A percentile compares a stretch with the other conserved stretches of the same genome.
phyloP scores from a whole-genome alignment of 768 basidiomycete species.

The Rhodosporidiobolus odoratus region DNA sequence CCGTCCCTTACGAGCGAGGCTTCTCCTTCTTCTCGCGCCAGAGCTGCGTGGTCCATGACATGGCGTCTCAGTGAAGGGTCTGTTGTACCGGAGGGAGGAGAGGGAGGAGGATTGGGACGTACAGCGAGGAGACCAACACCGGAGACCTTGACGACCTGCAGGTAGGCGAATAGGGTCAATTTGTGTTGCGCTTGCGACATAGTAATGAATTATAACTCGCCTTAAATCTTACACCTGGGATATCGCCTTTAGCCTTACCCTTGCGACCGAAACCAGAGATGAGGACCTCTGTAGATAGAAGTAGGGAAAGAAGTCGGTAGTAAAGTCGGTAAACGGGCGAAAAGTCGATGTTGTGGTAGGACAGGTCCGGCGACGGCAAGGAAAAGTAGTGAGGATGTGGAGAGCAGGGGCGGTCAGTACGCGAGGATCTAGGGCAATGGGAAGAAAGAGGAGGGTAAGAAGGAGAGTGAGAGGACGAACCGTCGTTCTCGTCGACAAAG shows the following conservation, averaged over 20 bases:
- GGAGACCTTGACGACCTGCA: conserved; percentile 99
- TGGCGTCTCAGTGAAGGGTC: too few species aligned
- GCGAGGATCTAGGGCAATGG: not conserved
- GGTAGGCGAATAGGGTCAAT: too few species aligned
- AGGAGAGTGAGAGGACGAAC: conserved; percentile 52
- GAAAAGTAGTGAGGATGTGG: not conserved
- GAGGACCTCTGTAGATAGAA: conserved; percentile 47
- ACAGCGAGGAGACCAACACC: conserved; percentile 79
- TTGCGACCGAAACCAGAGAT: conserved; percentile 99
- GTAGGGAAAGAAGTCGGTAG: not conserved
- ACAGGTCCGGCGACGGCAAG: not conserved
- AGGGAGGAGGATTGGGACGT: too few species aligned
- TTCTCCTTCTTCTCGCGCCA: too few species aligned
- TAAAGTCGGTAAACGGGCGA: too few species aligned
- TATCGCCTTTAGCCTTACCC: conserved; percentile 99
- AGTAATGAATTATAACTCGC: too few species aligned
- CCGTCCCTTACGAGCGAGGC: too few species aligned
- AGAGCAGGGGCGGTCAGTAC: not conserved
- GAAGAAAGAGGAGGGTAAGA: not conserved
- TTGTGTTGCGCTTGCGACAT: too few species aligned
- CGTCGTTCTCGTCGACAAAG: conserved; percentile 77
- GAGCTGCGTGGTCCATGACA: too few species aligned
- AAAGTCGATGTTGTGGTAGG: too few species aligned
- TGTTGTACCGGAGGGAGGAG: too few species aligned
- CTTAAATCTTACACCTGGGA: conserved; percentile 73